Evolutionary conservation across 306 rosid genomes (phyloP).

Genomic region (Mucuna pruriens): DNA sequence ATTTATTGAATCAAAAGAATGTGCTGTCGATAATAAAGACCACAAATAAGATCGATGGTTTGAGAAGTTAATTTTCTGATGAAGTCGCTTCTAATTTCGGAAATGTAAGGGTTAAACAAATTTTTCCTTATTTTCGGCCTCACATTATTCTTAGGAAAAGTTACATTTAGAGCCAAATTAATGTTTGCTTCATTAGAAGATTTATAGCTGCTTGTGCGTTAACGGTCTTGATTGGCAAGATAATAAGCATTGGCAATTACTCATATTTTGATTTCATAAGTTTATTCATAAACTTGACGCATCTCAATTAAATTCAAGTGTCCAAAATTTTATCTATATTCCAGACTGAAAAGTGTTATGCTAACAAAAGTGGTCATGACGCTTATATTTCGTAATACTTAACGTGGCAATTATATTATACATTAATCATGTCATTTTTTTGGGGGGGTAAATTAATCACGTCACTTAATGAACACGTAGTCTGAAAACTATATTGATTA

Average conservation of each 20-base stretch:
- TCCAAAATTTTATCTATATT: neutral
- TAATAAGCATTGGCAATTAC: neutral
- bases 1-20: conserved; percentile 17
- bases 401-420: neutral
- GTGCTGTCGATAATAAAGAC: neutral
- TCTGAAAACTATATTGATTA: neutral
- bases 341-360: neutral
- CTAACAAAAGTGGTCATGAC: neutral
- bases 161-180: neutral
- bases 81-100: neutral
- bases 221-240: neutral
- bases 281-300: neutral
- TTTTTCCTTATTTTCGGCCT: neutral
- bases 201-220: neutral
- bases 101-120: neutral
- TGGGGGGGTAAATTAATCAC: neutral
- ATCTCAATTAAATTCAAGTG: neutral
- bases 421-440: neutral
- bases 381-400: neutral
- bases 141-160: neutral
- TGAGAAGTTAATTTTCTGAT: neutral
- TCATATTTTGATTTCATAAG: neutral
- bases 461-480: neutral
- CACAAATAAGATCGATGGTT: neutral
- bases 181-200: neutral